phyloP scores from a whole-genome alignment of 371 early-diverging fungal species.

The Mucor irregularis region DNA sequence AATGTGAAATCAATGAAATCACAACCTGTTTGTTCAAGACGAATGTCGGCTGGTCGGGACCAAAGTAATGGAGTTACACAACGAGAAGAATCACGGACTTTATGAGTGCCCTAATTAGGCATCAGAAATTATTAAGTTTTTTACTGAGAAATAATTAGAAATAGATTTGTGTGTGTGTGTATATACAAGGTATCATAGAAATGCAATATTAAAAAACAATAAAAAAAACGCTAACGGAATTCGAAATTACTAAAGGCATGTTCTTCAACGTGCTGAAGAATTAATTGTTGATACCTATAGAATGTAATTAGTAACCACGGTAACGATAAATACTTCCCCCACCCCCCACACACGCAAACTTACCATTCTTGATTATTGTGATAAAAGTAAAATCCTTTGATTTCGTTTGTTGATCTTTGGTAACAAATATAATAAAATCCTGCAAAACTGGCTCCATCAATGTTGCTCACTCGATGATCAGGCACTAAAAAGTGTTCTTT shows the following conservation, averaged over 20 bases:
- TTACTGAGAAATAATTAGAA: not conserved
- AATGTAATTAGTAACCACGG: too few species aligned
- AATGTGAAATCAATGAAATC: too few species aligned
- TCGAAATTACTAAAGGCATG: slow-evolving; percentile 60
- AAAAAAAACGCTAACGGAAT: slow-evolving; percentile 49
- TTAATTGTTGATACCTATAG: slow-evolving; percentile 80
- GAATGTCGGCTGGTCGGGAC: too few species aligned
- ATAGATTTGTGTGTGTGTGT: not conserved
- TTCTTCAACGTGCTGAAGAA: slow-evolving; percentile 64
- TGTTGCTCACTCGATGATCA: slow-evolving; percentile 83
- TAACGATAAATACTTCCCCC: too few species aligned
- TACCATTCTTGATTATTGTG: slow-evolving; percentile 80
- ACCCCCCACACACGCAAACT: too few species aligned
- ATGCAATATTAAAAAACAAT: not conserved
- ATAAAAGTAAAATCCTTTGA: slow-evolving; percentile 87
- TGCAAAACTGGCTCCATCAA: slow-evolving; percentile 91
- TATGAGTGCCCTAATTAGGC: too few species aligned
- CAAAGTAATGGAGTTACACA: too few species aligned
- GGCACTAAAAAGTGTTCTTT: slow-evolving; percentile 96
- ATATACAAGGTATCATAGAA: not conserved
- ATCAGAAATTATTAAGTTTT: too few species aligned
- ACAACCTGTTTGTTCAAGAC: too few species aligned
- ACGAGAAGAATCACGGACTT: too few species aligned
- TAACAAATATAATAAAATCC: slow-evolving; percentile 96
- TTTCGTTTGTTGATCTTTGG: slow-evolving; percentile 72